Conservation (phyloP, 176 grass and related monocot genomes). For the Ampelocalamus luodianensis region DNA sequence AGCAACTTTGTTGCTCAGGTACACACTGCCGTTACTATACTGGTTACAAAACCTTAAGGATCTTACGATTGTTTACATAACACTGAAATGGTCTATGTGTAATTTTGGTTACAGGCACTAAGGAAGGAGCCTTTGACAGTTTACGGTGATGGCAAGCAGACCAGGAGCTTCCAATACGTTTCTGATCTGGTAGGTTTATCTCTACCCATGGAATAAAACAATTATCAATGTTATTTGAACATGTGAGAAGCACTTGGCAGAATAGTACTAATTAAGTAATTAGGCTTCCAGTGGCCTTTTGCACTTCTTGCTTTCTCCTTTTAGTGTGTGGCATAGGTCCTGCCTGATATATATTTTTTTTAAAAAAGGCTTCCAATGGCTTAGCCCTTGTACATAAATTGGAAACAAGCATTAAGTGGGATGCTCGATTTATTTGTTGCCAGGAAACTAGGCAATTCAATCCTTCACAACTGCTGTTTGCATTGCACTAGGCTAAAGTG, state of each 20-base stretch:
- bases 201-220: background rate
- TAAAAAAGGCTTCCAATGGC: no score
- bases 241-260: conserved; percentile 1
- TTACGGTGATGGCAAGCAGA: conserved; percentile 96
- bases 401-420: background rate
- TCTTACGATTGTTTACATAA: background rate
- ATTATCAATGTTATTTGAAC: background rate
- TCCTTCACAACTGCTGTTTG: background rate
- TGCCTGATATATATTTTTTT: no score
- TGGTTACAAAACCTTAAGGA: background rate
- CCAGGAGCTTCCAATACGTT: conserved; percentile 95
- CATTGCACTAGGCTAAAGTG: background rate
- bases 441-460: background rate
- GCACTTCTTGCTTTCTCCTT: no score
- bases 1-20: conserved; percentile 99
- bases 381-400: background rate
- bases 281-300: no score
- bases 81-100: conserved; percentile 19
- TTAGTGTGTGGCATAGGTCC: no score
- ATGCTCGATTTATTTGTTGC: background rate
- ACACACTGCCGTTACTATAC: background rate
- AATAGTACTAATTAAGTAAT: background rate
- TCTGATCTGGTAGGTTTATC: conserved; percentile 73
- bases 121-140: conserved; percentile 91
- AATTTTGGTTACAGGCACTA: conserved; percentile 57